phyloP scores from a whole-genome alignment of 2,329 filamentous ascomycete species.

The Chlorencoelia australis region DNA sequence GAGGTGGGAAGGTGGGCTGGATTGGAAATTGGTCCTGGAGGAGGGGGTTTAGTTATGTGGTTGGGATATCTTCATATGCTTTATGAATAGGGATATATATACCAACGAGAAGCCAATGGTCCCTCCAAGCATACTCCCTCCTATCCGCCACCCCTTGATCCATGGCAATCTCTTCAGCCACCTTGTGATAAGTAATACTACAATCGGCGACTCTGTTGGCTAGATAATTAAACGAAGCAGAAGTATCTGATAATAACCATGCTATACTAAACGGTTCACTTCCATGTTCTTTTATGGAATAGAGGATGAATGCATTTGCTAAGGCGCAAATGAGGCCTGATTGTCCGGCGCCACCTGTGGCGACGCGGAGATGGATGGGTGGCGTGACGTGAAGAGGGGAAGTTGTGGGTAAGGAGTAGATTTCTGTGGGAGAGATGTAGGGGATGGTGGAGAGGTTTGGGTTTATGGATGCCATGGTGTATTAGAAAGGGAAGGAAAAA shows the following conservation, averaged over 20 bases:
- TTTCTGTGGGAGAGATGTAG: constrained; percentile 7
- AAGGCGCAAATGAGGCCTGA: constrained; percentile 28
- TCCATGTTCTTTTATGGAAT: constrained; percentile 22
- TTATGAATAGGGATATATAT: no score
- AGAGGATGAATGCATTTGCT: constrained; percentile 30
- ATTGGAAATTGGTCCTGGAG: constrained; percentile 23
- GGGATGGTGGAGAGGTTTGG: constrained; percentile 1
- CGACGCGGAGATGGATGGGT: constrained; percentile 21
- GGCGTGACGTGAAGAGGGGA: neutral
- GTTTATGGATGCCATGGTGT: constrained; percentile 2
- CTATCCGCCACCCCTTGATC: constrained; percentile 29
- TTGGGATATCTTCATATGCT: no score
- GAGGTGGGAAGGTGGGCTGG: constrained; percentile 26
- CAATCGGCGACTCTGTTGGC: constrained; percentile 31
- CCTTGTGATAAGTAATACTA: constrained; percentile 35
- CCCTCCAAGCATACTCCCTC: constrained; percentile 35
- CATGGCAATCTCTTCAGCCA: constrained; percentile 35
- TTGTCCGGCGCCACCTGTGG: constrained; percentile 27
- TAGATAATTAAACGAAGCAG: constrained; percentile 35
- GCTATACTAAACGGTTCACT: constrained; percentile 31
- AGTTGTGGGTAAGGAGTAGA: constrained; percentile 5
- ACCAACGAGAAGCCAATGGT: constrained; percentile 37
- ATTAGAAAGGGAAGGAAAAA: neutral
- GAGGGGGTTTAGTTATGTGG: no score
- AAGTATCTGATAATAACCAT: constrained; percentile 38